Conservation (phyloP, 176 grass and related monocot species). For the Aegilops umbellulata region DNA sequence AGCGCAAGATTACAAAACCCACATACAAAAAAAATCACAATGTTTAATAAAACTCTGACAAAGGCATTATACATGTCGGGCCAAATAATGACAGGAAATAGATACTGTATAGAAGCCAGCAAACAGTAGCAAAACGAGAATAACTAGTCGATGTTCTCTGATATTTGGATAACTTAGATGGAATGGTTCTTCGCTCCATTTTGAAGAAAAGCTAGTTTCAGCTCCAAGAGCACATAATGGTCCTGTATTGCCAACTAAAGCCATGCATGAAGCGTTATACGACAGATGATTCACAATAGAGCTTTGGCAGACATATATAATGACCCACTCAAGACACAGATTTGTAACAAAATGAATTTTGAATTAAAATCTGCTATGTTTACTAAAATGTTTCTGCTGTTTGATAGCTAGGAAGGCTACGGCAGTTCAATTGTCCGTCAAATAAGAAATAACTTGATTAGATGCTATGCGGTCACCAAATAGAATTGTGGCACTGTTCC, state of each 20-base stretch:
- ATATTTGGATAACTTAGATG: neutral
- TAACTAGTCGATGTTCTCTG: neutral
- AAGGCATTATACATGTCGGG: neutral
- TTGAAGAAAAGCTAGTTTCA: conserved; percentile 4
- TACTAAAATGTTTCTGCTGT: neutral
- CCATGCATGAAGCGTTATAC: neutral
- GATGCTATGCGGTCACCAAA: neutral
- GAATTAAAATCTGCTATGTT: neutral
- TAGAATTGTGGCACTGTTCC: neutral
- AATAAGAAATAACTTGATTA: neutral
- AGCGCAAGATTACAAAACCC: neutral
- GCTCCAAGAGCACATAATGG: neutral
- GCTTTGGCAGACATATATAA: neutral
- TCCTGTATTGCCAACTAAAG: neutral
- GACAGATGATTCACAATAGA: neutral
- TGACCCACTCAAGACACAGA: neutral
- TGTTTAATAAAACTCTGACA: neutral
- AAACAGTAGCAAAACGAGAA: neutral
- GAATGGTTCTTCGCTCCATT: neutral
- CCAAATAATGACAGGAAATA: neutral
- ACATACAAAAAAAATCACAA: neutral
- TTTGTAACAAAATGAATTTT: neutral
- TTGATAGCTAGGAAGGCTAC: neutral
- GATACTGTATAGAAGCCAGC: neutral
- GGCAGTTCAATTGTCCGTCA: neutral